Base-by-base conservation (phyloP, 164 flowering plant species). In the Liriodendron chinense region DNA sequence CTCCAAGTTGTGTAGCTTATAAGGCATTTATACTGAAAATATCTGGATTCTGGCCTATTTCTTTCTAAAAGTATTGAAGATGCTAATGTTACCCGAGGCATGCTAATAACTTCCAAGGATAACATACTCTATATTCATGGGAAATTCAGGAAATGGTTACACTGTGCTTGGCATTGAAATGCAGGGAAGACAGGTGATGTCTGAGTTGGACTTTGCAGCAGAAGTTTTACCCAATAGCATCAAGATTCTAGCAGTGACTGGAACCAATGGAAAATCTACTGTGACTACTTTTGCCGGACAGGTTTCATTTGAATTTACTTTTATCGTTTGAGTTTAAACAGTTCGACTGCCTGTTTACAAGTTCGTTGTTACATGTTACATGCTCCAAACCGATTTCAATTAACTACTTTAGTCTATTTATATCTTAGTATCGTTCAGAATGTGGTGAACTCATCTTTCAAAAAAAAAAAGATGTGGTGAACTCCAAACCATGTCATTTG, bases 251-350 rank as follows among this genome's bases (percentile, higher is more conserved):
- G 86, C 86, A 43, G 83, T 86, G 72, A 82, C 88, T 20, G 88
- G 88, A 70, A 86, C 85, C 43, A 86, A 86, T 78, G 88, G 88
- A 73, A 86, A 86, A 78, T 86, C 88, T 47, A 86, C 88, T 13
- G 83, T 82, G 59, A 76, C 83, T 16, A 79, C 84, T 68, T 86
- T 84, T 78, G 79, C 81, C 78, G 85, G 86, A 74, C 86, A 86
- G 86, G 86, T 84, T 62, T 50, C 1, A 2, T 26, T 64, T 23
- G 21, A 12, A 21, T 65, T 28, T 53, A 49, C 53, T 57, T n/a
- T 50, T 47, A 7, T 20, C 12, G 22, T 64, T 53, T 53, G 59
- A 53, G 18, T 53, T 69, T 26, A 21, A 69, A 43, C 43, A 65
- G 43, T 79, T 48, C 9, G 18, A 3, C 34, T 53, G 1, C 48